A percentile compares a stretch with the other conserved stretches of the same genome.
Conservation (phyloP, 129 eudicot genomes). For the Centaurea solstitialis region DNA sequence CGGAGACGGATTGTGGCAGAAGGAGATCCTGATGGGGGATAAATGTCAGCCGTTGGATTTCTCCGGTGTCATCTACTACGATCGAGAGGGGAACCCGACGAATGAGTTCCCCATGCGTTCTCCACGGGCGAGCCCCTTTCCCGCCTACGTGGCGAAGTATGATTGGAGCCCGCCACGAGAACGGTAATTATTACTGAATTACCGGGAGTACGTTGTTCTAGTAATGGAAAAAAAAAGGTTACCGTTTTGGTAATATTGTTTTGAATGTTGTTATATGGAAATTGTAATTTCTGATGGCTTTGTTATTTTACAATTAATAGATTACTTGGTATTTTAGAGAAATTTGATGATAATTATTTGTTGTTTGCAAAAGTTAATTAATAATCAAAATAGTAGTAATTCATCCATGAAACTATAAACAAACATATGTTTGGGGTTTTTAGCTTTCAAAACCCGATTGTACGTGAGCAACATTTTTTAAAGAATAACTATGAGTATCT, state of each 20-base stretch:
- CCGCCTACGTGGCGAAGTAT: conserved; percentile 28
- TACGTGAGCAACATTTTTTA: neutral
- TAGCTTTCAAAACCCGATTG: neutral
- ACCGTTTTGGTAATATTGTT: neutral
- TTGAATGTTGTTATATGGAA: conserved; percentile 29
- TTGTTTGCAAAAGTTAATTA: neutral
- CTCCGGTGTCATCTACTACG: conserved; percentile 66
- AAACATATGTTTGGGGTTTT: neutral
- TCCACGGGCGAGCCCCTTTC: conserved; percentile 56
- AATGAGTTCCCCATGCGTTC: conserved; percentile 50
- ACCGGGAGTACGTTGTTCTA: neutral
- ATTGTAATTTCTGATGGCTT: neutral
- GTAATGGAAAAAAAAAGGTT: neutral
- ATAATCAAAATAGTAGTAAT: neutral
- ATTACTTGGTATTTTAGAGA: conserved; percentile 16
- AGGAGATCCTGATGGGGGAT: conserved; percentile 68
- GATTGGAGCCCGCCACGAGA: conserved; percentile 33
- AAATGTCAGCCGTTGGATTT: conserved; percentile 72
- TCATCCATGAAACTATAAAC: neutral
- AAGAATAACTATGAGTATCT: neutral
- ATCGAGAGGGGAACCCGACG: conserved; percentile 43
- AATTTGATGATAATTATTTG: neutral
- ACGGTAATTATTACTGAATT: conserved; percentile 18
- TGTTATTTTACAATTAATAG: neutral
- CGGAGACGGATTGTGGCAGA: conserved; percentile 58